phyloP scores from a whole-genome alignment of 2,329 filamentous ascomycete genomes.

The Cercospora sojina region DNA sequence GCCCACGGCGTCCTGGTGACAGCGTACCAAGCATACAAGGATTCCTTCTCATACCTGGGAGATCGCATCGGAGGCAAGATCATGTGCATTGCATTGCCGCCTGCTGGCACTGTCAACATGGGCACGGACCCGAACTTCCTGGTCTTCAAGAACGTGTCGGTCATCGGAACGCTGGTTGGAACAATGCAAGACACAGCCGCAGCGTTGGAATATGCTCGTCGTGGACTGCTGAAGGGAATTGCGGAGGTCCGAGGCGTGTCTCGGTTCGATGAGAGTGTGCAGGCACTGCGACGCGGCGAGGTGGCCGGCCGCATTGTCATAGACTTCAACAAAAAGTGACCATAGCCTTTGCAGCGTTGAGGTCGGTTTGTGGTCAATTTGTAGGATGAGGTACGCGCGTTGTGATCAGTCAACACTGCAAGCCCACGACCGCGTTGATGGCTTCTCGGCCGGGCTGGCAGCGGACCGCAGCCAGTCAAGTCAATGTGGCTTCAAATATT shows the following conservation, averaged over 20 bases:
- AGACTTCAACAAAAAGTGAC: constrained; percentile 50
- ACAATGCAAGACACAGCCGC: constrained; percentile 51
- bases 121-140: constrained; percentile 39
- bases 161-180: constrained; percentile 46
- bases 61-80: constrained; percentile 51
- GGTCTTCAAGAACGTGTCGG: constrained; percentile 38
- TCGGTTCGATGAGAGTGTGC: constrained; percentile 50
- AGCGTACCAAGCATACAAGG: constrained; percentile 40
- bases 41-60: constrained; percentile 48
- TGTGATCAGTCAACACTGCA: background rate
- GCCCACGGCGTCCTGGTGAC: constrained; percentile 47
- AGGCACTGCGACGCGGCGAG: constrained; percentile 51
- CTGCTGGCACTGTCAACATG: constrained; percentile 39
- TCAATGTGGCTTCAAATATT: background rate
- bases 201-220: constrained; percentile 50
- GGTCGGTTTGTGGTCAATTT: background rate
- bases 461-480: background rate
- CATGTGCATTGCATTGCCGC: constrained; percentile 50
- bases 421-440: background rate
- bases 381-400: background rate
- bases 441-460: background rate
- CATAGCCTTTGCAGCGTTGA: background rate
- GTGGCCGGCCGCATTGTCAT: constrained; percentile 55
- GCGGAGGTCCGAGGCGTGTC: constrained; percentile 51
- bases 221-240: constrained; percentile 53